Conservation (phyloP, 495 filamentous ascomycete genomes). For the Cryomyces antarcticus region DNA sequence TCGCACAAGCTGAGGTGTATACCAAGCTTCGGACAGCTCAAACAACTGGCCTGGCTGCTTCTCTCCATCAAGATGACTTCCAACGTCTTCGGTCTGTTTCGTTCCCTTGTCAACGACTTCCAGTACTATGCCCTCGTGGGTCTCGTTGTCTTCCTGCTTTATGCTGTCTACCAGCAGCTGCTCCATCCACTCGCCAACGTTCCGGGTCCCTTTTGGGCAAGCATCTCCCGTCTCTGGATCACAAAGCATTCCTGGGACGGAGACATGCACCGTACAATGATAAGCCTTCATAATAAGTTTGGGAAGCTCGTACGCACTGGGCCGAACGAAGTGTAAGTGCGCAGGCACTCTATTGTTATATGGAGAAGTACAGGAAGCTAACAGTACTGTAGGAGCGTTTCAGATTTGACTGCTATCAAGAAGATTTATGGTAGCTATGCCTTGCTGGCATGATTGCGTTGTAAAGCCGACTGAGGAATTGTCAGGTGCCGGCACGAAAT, state of each 20-base stretch:
- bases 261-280: constrained; percentile 9
- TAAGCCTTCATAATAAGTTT: constrained; percentile 9
- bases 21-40: too few relatives aligned
- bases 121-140: neutral
- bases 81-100: too few relatives aligned
- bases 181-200: constrained; percentile 9
- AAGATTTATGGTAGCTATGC: constrained; percentile 10
- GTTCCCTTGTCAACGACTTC: neutral
- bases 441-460: neutral
- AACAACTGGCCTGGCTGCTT: too few relatives aligned
- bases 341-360: too few relatives aligned
- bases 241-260: constrained; percentile 11
- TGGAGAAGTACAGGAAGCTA: neutral
- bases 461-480: neutral
- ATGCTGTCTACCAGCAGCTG: constrained; percentile 6
- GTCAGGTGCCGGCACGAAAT: constrained; percentile 12
- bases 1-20: too few relatives aligned
- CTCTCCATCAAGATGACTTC: too few relatives aligned
- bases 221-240: constrained; percentile 11
- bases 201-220: constrained; percentile 14
- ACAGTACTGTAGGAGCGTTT: constrained; percentile 2
- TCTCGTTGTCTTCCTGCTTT: neutral
- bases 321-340: constrained; percentile 10
- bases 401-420: constrained; percentile 15
- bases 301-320: constrained; percentile 13